A percentile compares a stretch with the other conserved stretches of the same genome.
phyloP scores from a whole-genome alignment of 2,329 filamentous ascomycete species.

The Penicillium crustosum region DNA sequence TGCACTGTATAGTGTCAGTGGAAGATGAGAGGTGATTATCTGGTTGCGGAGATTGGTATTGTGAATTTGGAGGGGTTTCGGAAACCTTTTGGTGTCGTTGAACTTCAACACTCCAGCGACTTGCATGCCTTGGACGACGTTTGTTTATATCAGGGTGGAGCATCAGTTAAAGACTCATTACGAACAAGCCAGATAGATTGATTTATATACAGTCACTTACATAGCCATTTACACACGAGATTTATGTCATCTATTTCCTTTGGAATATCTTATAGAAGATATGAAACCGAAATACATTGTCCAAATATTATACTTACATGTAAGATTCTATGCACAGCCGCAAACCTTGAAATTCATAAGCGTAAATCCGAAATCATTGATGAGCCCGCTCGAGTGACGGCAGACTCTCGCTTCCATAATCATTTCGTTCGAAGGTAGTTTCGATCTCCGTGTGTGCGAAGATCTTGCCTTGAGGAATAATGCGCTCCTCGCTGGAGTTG shows the following conservation, averaged over 20 bases:
- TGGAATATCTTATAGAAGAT: not conserved
- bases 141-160: not conserved
- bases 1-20: not conserved
- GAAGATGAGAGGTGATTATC: not conserved
- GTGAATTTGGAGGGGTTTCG: not conserved
- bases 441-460: constrained; percentile 34
- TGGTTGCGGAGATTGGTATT: not conserved
- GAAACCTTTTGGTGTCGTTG: not conserved
- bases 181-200: not conserved
- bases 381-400: constrained; percentile 15
- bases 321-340: not conserved
- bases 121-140: not conserved
- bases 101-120: not conserved
- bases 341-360: not conserved
- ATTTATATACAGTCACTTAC: not conserved
- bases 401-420: not conserved
- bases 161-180: not conserved
- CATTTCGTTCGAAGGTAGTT: constrained; percentile 30
- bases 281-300: constrained; percentile 5
- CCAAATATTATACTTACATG: constrained; percentile 3
- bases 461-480: constrained; percentile 35
- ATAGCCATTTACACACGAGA: not conserved
- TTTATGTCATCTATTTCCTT: not conserved
- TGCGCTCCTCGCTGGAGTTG: constrained; percentile 31
- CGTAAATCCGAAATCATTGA: constrained; percentile 1